Evolutionary conservation across 768 basidiomycete species (phyloP), one percentile per base, ranked within the genome.

Genomic region (Hericium erinaceus): DNA sequence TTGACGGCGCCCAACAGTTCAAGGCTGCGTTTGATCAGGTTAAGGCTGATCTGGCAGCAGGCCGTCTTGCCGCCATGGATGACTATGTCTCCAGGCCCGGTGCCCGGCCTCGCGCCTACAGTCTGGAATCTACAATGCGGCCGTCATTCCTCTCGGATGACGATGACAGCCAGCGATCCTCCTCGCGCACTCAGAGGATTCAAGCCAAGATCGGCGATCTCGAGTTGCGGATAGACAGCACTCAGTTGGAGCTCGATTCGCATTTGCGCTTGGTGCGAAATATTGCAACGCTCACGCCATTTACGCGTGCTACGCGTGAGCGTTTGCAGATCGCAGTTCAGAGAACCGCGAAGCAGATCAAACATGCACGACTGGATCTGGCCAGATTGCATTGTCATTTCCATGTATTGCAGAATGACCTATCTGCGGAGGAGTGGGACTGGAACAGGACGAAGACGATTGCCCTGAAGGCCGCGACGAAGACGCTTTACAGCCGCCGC

Each of bases 21-120:
- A 87, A 87, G 66, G 84, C 87, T 20, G 90, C 90, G 0, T 94
- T 93, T 67, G 84, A 91, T 63, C 81, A 85, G 64, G 89, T 95
- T 65, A 93, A 94, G 70, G 87, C 89, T 1, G 86, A 90, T 64
- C 74, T 94, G 52, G 89, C 87, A 0, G 77, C 86, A 24, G 76
- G 75, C 1, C 70, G 71, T 15, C 68, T 68, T 62, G 63, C 70
- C 60, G 61, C 71, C 39, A 57, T 68, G 56, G 66, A 75, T 64
- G 66, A 71, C 18, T 58, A 64, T 39, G 64, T 61, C 38, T 60
- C 65, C 39, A 63, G 64, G 37, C 60, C 64, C 7, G 61, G 58
- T 20, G 65, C 61, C 12, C 65, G 69, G 10, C 68, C 66, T 11
- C 69, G 70, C n/a, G 68, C 70, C 7, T 63, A 65, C 39, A 72